Conservation (phyloP, 768 basidiomycete genomes). For the Daedaleopsis nitida region DNA sequence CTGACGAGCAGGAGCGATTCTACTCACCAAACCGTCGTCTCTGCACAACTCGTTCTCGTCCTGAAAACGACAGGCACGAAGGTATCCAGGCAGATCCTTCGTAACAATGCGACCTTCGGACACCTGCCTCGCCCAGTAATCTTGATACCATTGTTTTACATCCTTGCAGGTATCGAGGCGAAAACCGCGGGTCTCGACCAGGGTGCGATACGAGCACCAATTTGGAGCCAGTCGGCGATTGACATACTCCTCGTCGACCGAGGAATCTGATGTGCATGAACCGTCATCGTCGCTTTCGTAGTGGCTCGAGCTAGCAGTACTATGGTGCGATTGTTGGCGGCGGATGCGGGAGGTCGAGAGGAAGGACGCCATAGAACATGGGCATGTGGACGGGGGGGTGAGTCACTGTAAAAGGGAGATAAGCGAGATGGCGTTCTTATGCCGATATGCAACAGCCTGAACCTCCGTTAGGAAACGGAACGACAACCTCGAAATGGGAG, state of each 20-base stretch:
- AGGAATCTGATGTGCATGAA: conserved; percentile 50
- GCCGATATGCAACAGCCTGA: conserved; percentile 1
- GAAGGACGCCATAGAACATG: neutral
- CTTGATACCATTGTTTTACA: conserved; percentile 59
- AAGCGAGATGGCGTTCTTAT: conserved; percentile 4
- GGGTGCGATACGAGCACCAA: conserved; percentile 57
- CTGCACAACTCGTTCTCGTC: conserved; percentile 67
- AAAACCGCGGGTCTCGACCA: conserved; percentile 55
- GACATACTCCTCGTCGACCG: conserved; percentile 48
- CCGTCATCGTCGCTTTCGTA: conserved; percentile 18
- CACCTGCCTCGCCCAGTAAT: conserved; percentile 30
- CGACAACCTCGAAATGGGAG: conserved; percentile 7
- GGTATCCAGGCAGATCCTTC: conserved; percentile 36
- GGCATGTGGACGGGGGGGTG: conserved; percentile 7
- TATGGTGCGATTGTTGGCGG: conserved; percentile 1
- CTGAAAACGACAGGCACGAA: conserved; percentile 33
- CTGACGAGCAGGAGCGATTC: neutral
- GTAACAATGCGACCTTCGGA: conserved; percentile 19
- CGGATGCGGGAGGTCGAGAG: conserved; percentile 8
- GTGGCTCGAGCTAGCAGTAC: neutral
- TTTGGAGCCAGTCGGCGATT: conserved; percentile 62
- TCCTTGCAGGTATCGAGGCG: conserved; percentile 70
- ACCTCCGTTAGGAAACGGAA: conserved; percentile 6
- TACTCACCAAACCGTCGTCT: conserved; percentile 69
- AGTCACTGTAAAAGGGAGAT: neutral